Conservation (phyloP, 148 eudicot genomes). For the Polygonum aviculare region DNA sequence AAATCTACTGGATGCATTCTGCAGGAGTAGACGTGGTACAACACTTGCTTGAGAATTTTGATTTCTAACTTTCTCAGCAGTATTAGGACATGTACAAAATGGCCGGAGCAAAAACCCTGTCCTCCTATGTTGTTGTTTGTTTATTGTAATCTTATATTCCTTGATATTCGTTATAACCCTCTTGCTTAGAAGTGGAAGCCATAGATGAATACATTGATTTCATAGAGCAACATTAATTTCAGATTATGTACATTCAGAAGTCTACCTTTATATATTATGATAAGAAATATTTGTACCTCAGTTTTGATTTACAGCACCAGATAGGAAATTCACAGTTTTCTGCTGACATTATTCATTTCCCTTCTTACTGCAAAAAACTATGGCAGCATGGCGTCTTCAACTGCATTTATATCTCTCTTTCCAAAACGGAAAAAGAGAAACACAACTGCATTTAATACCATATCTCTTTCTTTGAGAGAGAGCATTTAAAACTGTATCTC, state of each 20-base stretch:
- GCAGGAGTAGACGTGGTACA: constrained; percentile 4
- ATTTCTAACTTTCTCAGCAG: not conserved
- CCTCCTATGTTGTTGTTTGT: not conserved
- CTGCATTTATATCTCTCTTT: not conserved
- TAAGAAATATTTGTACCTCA: not conserved
- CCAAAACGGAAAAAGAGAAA: too few species aligned
- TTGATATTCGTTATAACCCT: not conserved
- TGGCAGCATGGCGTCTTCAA: not conserved
- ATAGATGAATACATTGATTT: not conserved
- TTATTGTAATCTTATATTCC: not conserved
- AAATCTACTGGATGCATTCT: not conserved
- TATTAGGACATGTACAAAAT: not conserved
- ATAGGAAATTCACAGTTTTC: not conserved
- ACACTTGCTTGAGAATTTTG: constrained; percentile 10
- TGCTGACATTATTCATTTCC: not conserved
- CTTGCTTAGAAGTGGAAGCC: not conserved
- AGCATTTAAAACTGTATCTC: not conserved
- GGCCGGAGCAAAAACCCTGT: not conserved
- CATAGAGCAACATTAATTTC: not conserved
- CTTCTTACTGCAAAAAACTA: not conserved
- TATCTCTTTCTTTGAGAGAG: too few species aligned
- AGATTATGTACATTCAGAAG: not conserved
- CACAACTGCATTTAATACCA: too few species aligned
- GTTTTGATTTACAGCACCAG: not conserved
- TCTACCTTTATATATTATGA: not conserved